Evolutionary conservation across 2,329 filamentous ascomycete genomes (phyloP).

Genomic region (Aspergillaceae sp.): DNA sequence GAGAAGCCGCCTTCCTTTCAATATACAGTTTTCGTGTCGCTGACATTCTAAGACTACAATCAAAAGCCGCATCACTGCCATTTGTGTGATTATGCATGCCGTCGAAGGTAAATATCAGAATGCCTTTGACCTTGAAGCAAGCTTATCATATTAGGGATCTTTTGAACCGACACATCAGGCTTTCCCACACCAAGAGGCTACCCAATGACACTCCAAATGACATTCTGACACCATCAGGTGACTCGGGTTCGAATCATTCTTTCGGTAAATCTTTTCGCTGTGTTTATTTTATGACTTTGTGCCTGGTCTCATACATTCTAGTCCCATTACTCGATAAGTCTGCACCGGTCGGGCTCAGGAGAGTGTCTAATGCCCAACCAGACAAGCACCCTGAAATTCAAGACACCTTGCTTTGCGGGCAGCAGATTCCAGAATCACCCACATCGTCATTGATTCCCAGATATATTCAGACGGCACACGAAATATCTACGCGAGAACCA

Average conservation of each 20-base stretch:
- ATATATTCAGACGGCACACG: too few species aligned
- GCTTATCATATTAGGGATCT: too few species aligned
- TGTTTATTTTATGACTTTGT: too few species aligned
- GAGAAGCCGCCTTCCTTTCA: background rate
- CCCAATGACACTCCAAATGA: background rate
- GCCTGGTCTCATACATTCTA: background rate
- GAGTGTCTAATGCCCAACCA: too few species aligned
- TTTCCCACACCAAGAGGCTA: background rate
- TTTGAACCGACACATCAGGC: slow-evolving; percentile 2
- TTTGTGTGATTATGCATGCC: slow-evolving; percentile 1
- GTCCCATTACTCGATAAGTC: too few species aligned
- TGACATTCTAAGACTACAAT: background rate
- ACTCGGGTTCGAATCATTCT: background rate
- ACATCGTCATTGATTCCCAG: too few species aligned
- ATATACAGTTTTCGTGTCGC: too few species aligned
- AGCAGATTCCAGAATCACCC: background rate
- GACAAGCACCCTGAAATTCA: background rate
- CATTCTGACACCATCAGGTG: background rate
- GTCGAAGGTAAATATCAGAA: slow-evolving; percentile 1
- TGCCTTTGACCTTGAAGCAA: too few species aligned
- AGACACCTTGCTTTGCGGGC: background rate
- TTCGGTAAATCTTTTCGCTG: too few species aligned
- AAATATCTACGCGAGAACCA: too few species aligned
- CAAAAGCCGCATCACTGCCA: slow-evolving; percentile 1
- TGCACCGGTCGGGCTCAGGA: background rate